Conservation (phyloP, 345 rosid genomes). For the Rhizophora apiculata region DNA sequence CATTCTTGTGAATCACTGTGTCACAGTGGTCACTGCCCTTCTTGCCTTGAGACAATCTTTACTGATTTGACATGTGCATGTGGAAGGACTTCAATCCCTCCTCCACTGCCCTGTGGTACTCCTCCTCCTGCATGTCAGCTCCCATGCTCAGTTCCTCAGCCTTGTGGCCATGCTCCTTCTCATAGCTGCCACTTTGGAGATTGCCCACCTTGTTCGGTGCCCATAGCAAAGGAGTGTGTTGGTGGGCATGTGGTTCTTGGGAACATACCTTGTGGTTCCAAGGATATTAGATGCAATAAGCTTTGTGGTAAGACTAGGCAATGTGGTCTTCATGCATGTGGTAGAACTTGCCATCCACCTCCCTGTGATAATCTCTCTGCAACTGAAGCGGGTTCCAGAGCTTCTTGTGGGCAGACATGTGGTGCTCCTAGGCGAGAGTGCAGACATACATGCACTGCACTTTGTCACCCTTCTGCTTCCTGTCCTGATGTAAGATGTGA, state of each 20-base stretch:
- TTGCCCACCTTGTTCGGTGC: constrained; percentile 93
- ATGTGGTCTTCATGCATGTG: constrained; percentile 96
- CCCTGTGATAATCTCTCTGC: constrained; percentile 59
- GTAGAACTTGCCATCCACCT: constrained; percentile 67
- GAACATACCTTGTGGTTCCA: constrained; percentile 94
- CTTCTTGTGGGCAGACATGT: constrained; percentile 90
- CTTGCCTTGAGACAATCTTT: constrained; percentile 87
- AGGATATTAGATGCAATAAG: constrained; percentile 86
- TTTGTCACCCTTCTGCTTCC: constrained; percentile 75
- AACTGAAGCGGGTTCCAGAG: constrained; percentile 40
- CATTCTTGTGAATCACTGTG: constrained; percentile 84
- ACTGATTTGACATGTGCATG: constrained; percentile 91
- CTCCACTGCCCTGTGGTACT: constrained; percentile 94
- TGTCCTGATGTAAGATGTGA: constrained; percentile 92
- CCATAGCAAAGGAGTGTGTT: constrained; percentile 81
- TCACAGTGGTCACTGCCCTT: constrained; percentile 96
- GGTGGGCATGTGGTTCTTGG: constrained; percentile 95
- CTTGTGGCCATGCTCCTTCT: constrained; percentile 86
- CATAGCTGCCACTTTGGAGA: constrained; percentile 97
- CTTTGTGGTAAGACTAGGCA: constrained; percentile 89
- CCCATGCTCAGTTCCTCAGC: constrained; percentile 68
- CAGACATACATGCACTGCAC: constrained; percentile 73
- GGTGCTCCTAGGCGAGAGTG: constrained; percentile 95
- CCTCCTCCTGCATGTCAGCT: constrained; percentile 86
- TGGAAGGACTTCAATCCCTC: constrained; percentile 87